Evolutionary conservation across 2,329 filamentous ascomycete genomes (phyloP).

Genomic region (Fusarium sp.): DNA sequence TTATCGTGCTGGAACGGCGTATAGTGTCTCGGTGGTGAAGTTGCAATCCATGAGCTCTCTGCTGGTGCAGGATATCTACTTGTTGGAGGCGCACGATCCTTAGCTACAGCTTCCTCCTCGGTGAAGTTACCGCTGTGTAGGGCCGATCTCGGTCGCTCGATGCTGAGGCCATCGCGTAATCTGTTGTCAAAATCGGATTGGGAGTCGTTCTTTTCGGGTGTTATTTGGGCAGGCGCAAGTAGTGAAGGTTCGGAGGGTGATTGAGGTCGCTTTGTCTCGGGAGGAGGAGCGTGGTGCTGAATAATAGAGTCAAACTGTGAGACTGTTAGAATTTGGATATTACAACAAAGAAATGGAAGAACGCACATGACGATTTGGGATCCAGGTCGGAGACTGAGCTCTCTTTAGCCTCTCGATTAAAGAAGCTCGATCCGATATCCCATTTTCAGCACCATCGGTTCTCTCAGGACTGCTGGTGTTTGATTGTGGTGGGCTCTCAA

Average conservation of each 20-base stretch:
- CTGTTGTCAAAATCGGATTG: slow-evolving; percentile 52
- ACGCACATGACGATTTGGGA: slow-evolving; percentile 71
- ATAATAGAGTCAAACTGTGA: slow-evolving; percentile 55
- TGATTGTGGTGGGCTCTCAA: slow-evolving; percentile 54
- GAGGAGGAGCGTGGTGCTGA: slow-evolving; percentile 37
- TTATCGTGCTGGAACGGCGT: slow-evolving; percentile 59
- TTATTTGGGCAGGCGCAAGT: slow-evolving; percentile 61
- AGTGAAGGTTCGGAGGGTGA: slow-evolving; percentile 55
- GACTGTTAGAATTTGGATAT: slow-evolving; percentile 19
- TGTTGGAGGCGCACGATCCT: slow-evolving; percentile 9
- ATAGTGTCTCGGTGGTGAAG: slow-evolving; percentile 67
- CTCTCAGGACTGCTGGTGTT: slow-evolving; percentile 38
- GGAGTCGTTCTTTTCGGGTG: slow-evolving; percentile 50
- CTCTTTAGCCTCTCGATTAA: slow-evolving; percentile 88
- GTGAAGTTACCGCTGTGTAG: slow-evolving; percentile 77
- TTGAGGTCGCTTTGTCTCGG: slow-evolving; percentile 42
- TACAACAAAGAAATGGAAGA: not conserved
- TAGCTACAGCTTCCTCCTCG: slow-evolving; percentile 46
- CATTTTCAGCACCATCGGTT: slow-evolving; percentile 43
- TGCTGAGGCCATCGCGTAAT: slow-evolving; percentile 69
- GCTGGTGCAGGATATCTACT: slow-evolving; percentile 34
- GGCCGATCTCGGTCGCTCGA: slow-evolving; percentile 85
- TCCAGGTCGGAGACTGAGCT: slow-evolving; percentile 80
- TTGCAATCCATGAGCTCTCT: slow-evolving; percentile 61
- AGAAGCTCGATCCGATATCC: slow-evolving; percentile 74